These are phyloP conservation scores for Saccharomyces uvarum DNA, from an alignment of 1,139 yeast species.

Conservation along the genomic window DNA sequence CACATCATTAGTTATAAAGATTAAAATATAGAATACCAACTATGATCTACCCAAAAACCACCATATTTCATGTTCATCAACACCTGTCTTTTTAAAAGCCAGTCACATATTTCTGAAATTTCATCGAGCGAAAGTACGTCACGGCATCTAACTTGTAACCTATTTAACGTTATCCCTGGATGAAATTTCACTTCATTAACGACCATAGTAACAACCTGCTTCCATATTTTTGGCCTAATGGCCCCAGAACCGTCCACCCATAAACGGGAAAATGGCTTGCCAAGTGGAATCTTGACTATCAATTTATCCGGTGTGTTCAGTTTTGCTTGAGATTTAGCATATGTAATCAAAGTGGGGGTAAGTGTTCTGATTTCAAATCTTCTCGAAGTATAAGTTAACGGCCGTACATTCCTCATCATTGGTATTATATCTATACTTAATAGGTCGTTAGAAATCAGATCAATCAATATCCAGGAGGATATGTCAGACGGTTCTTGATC, in stretches of 20 bases:
- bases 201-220: constrained; percentile 42
- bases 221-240: constrained; percentile 56
- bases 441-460: constrained; percentile 17
- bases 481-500: constrained; percentile 25
- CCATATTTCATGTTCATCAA: constrained; percentile 35
- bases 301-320: background rate
- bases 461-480: constrained; percentile 23
- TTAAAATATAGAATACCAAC: constrained; percentile 43
- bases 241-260: constrained; percentile 68
- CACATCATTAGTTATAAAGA: background rate
- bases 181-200: constrained; percentile 47
- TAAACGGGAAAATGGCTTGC: constrained; percentile 54
- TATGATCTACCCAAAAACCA: constrained; percentile 44
- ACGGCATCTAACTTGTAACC: constrained; percentile 36
- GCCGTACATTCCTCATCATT: constrained; percentile 16
- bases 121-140: constrained; percentile 44
- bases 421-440: constrained; percentile 20
- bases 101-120: constrained; percentile 42
- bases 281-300: constrained; percentile 40
- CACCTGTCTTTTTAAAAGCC: constrained; percentile 47
- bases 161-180: constrained; percentile 53
- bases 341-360: constrained; percentile 27
- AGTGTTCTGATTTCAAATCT: constrained; percentile 27
- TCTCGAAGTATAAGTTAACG: constrained; percentile 28
- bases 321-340: background rate